A percentile compares a stretch with the other conserved stretches of the same genome.
Evolutionary conservation across 345 rosid genomes (phyloP).

Genomic region (Acer negundo): DNA sequence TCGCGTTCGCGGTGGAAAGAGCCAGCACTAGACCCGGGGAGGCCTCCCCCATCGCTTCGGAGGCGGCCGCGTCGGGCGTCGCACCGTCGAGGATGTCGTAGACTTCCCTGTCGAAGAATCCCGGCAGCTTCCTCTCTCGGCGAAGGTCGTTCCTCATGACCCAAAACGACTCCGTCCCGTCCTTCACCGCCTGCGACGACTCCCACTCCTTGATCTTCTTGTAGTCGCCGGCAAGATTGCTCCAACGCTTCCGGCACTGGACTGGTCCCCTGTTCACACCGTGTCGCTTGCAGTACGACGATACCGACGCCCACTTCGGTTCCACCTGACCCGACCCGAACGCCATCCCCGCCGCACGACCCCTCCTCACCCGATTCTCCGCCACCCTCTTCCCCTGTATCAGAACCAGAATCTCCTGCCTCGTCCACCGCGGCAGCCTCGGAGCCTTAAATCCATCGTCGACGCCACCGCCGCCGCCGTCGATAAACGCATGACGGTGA

Average conservation of each 20-base stretch:
- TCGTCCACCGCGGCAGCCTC: slow-evolving; percentile 95
- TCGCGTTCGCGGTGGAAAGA: slow-evolving; percentile 37
- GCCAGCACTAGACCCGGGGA: slow-evolving; percentile 44
- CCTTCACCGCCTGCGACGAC: slow-evolving; percentile 44
- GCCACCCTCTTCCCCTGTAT: slow-evolving; percentile 95
- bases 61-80: slow-evolving; percentile 21
- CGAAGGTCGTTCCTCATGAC: slow-evolving; percentile 89
- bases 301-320: slow-evolving; percentile 95
- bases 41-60: slow-evolving; percentile 10
- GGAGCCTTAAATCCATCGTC: slow-evolving; percentile 70
- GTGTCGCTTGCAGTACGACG: slow-evolving; percentile 83
- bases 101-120: slow-evolving; percentile 91
- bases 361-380: slow-evolving; percentile 81
- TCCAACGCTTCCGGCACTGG: slow-evolving; percentile 99
- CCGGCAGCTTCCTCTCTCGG: slow-evolving; percentile 85
- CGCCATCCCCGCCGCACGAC: slow-evolving; percentile 68
- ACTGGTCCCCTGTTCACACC: slow-evolving; percentile 97
- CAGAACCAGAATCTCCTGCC: slow-evolving; percentile 93
- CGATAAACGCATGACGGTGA: slow-evolving; percentile 34
- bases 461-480: slow-evolving; percentile 25
- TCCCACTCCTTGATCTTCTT: slow-evolving; percentile 99
- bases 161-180: slow-evolving; percentile 92
- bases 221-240: slow-evolving; percentile 93
- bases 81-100: slow-evolving; percentile 81
- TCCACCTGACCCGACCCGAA: slow-evolving; percentile 72